These are phyloP conservation scores for Fagus crenata DNA, from an alignment of 306 rosid species.

Conservation along the genomic window DNA sequence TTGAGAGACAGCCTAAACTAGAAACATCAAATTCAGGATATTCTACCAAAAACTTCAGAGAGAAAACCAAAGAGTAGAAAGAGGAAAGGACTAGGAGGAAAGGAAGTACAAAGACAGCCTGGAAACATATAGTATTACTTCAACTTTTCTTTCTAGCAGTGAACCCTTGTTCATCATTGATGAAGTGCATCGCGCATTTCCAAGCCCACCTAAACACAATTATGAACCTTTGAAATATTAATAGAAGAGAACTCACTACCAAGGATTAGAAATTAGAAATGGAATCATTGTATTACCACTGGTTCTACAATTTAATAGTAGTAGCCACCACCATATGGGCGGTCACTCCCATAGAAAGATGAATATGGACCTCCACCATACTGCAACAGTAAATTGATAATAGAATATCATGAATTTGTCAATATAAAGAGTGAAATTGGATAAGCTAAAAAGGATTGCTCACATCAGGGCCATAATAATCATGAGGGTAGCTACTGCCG, in stretches of 20 bases:
- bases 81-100: conserved; percentile 31
- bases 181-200: conserved; percentile 39
- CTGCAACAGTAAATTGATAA: conserved; percentile 45
- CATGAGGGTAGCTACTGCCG: conserved; percentile 52
- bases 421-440: conserved; percentile 16
- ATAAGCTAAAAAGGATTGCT: conserved; percentile 37
- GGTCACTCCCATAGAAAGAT: conserved; percentile 49
- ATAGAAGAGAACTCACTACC: conserved; percentile 22
- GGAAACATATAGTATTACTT: conserved; percentile 44
- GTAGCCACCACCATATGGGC: conserved; percentile 50
- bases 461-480: conserved; percentile 61
- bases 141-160: conserved; percentile 38
- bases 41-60: conserved; percentile 30
- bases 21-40: conserved; percentile 33
- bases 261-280: conserved; percentile 18
- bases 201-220: conserved; percentile 49
- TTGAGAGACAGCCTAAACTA: conserved; percentile 40
- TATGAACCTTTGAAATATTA: conserved; percentile 32
- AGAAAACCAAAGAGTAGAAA: conserved; percentile 23
- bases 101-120: conserved; percentile 14
- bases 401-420: conserved; percentile 18
- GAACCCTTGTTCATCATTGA: conserved; percentile 34
- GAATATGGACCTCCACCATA: conserved; percentile 54
- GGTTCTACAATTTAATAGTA: conserved; percentile 40
- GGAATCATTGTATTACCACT: conserved; percentile 39